Evolutionary conservation across 805 yeast genomes (phyloP), one percentile per base, ranked within the genome.

Genomic region (Barnettozyma vustinii): DNA sequence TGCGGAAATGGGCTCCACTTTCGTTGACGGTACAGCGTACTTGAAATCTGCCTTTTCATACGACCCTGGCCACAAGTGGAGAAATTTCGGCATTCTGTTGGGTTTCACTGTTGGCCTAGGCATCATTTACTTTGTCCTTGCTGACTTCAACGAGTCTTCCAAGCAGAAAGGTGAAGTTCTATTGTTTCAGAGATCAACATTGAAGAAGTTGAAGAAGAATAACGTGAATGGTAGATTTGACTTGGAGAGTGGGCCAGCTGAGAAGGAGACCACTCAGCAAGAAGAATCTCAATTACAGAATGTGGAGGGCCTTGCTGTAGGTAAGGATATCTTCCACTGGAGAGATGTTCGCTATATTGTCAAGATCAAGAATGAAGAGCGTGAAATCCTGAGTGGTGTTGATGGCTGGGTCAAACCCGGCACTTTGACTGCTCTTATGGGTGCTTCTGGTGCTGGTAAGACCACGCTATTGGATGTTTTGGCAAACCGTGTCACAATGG

Each of bases 401-500:
- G 87, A 83, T 62, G 94, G 92, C 42, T 85, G 87, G 86, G 90
- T 85, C 40, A 83, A 83, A 61, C 91, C 91, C 7, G 91, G 91
- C 54, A 84, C 89, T 44, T 69, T 86, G 60, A 86, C 92, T 46
- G 94, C 94, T 6, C 66, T 81, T 44, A 80, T 81, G 85, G 87
- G 89, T 56, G 82, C 84, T 18, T 81, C 89, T 36, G 90, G 90
- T 69, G 90, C 91, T 52, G 91, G 91, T 74, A 84, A 84, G 62
- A 84, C 91, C 20, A 84, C 90, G 7, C 69, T 84, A 51, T 70
- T 84, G 57, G 85, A 84, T 69, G 81, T 83, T 59, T 72, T 84
- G 58, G 84, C 88, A 35, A 83, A 81, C 59, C 77, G 90, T 65
- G 78, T 82, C 44, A 80, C 85, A n/a, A 71, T 76, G 67, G 91